These are phyloP conservation scores for Candida silvatica DNA, from an alignment of 805 yeast genomes.

Conservation along the genomic window DNA sequence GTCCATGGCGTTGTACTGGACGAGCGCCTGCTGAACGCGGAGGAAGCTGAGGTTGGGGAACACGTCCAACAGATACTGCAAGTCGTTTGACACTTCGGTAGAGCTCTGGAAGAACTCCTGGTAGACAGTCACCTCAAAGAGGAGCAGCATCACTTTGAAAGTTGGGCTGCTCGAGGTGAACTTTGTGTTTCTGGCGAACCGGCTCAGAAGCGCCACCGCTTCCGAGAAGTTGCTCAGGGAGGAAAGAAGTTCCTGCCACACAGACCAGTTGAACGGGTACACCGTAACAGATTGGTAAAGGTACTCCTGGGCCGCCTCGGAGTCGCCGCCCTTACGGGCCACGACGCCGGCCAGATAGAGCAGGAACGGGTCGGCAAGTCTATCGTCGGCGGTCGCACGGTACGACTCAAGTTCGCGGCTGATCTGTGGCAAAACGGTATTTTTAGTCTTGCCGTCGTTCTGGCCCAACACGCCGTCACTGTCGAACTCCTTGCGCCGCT, in stretches of 20 bases:
- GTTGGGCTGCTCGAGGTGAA: slow-evolving; percentile 19
- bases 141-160: slow-evolving; percentile 24
- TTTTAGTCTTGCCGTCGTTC: slow-evolving; percentile 25
- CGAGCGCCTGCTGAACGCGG: slow-evolving; percentile 73
- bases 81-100: slow-evolving; percentile 37
- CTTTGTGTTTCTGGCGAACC: slow-evolving; percentile 28
- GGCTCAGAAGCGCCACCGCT: slow-evolving; percentile 33
- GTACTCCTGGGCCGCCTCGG: slow-evolving; percentile 48
- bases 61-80: slow-evolving; percentile 38
- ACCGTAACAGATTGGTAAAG: slow-evolving; percentile 52
- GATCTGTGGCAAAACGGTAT: slow-evolving; percentile 23
- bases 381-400: slow-evolving; percentile 9
- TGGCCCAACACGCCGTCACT: slow-evolving; percentile 56
- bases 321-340: slow-evolving; percentile 46
- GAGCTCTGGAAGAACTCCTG: slow-evolving; percentile 78
- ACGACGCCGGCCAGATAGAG: slow-evolving; percentile 67
- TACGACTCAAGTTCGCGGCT: slow-evolving; percentile 34
- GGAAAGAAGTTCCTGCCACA: slow-evolving; percentile 75
- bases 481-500: slow-evolving; percentile 63
- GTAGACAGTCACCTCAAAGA: slow-evolving; percentile 58
- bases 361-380: slow-evolving; percentile 45
- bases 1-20: slow-evolving; percentile 78
- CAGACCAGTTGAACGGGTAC: slow-evolving; percentile 89
- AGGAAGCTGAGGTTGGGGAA: slow-evolving; percentile 73
- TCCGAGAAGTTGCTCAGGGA: slow-evolving; percentile 57